These are phyloP conservation scores for Amphicarpaea edgeworthii DNA, from an alignment of 306 rosid species.

Conservation along the genomic window DNA sequence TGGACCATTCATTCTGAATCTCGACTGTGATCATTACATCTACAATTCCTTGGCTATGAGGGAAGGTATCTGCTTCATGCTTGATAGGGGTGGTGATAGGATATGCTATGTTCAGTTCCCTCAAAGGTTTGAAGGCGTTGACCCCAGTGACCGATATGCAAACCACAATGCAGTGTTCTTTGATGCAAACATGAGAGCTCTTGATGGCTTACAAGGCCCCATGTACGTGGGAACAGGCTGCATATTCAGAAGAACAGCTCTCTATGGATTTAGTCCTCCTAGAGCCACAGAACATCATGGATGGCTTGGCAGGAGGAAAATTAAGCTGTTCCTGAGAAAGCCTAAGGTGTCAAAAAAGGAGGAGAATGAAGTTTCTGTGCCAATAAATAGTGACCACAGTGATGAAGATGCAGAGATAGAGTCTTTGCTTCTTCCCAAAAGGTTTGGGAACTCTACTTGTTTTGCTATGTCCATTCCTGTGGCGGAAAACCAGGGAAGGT, in stretches of 20 bases:
- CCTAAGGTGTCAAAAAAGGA: conserved; percentile 60
- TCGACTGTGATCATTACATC: conserved; percentile 88
- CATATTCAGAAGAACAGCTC: conserved; percentile 84
- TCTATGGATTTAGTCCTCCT: conserved; percentile 91
- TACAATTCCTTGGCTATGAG: conserved; percentile 82
- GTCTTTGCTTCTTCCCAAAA: conserved; percentile 76
- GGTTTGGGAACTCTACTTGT: conserved; percentile 80
- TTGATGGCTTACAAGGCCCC: conserved; percentile 91
- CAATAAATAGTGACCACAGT: conserved; percentile 52
- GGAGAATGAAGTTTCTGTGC: conserved; percentile 65
- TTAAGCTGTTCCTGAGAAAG: conserved; percentile 68
- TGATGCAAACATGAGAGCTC: conserved; percentile 89
- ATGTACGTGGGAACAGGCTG: conserved; percentile 93
- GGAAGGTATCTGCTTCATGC: conserved; percentile 97
- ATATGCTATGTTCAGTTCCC: conserved; percentile 89
- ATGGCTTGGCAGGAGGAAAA: conserved; percentile 72
- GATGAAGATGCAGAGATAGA: conserved; percentile 85
- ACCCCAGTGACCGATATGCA: conserved; percentile 82
- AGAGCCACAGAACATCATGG: conserved; percentile 87
- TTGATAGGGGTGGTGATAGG: conserved; percentile 87
- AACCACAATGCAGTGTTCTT: conserved; percentile 91
- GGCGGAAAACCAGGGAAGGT: conserved; percentile 85
- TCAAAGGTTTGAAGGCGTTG: conserved; percentile 89
- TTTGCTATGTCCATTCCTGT: conserved; percentile 81
- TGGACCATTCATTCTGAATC: conserved; percentile 87